Evolutionary conservation across 129 eudicot genomes (phyloP), one percentile per base, ranked within the genome.

Genomic region (Chrysanthemum makinoi): DNA sequence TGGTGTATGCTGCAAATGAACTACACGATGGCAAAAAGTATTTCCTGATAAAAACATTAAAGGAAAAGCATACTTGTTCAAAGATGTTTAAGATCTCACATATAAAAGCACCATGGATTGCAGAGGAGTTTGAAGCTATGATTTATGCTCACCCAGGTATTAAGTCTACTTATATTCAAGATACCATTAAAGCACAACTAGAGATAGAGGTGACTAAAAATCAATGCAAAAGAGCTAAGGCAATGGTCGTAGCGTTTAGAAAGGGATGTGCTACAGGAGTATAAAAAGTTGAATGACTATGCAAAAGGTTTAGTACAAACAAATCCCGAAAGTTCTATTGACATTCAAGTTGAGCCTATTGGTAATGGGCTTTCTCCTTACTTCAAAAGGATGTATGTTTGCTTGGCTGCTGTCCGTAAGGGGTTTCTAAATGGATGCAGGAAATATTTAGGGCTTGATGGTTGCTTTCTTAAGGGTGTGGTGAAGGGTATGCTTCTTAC

Each of bases 401-500:
- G 63, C 15, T 18, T 58, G 12, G 63, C 0, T 19, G 63, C 6
- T 18, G 39, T 58, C 0, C 63, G 63, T 18, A 14, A 20, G 15
- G 35, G 63, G 33, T 58, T 58, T 58, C n/a, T 20, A 18, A 9
- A 19, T 18, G 63, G 63, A 20, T 58, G 63, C 17, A 20, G 35
- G 24, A 58, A 20, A 10, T 20, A 58, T 9, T 58, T 58, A 58
- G 30, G 33, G 35, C 33, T 19, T 20, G 63, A 58, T 58, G 63
- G 35, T 7, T 20, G 14, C 9, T 20, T 58, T 19, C 63, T 58
- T 9, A 58, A 58, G 15, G 63, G 63, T 58, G 63, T 58, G 63
- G 33, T 58, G 14, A 57, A 57, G 13, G 62, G 62, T 17, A 57
- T 57, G 63, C 63, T 58, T 2, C 63, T 58, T 9, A 58, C 63